These are phyloP conservation scores for Kwoniella botswanensis DNA, from an alignment of 768 basidiomycete species.

Conservation along the genomic window DNA sequence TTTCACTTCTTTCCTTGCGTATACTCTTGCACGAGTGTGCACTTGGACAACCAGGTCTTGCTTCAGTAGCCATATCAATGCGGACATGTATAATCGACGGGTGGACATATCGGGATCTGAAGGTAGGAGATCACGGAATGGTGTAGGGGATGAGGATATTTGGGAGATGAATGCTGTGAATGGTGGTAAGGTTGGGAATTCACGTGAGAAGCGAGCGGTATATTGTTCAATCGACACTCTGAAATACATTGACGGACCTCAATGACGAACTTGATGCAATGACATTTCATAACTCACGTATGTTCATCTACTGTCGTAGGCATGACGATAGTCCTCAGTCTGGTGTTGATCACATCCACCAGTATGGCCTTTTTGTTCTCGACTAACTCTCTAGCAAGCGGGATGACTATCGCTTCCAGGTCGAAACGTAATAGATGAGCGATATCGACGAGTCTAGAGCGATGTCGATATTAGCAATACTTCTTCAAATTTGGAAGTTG, in stretches of 20 bases:
- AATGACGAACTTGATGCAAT: too few species aligned
- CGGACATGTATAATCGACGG: conserved; percentile 74
- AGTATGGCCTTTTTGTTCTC: conserved; percentile 87
- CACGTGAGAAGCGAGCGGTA: conserved; percentile 19
- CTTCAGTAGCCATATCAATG: conserved; percentile 89
- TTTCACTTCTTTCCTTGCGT: conserved; percentile 79
- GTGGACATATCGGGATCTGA: conserved; percentile 28
- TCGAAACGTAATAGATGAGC: conserved; percentile 52
- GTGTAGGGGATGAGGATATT: conserved; percentile 69
- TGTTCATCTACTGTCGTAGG: conserved; percentile 60
- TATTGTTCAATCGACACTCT: conserved; percentile 63
- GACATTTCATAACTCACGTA: conserved; percentile 27
- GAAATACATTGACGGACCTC: not conserved
- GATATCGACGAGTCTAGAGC: conserved; percentile 52
- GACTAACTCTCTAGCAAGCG: conserved; percentile 89
- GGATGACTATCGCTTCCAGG: conserved; percentile 70
- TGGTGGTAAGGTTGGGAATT: conserved; percentile 36
- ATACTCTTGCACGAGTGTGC: conserved; percentile 81
- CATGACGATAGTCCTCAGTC: conserved; percentile 79
- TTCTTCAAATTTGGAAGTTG: too few species aligned
- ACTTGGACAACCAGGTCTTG: conserved; percentile 81
- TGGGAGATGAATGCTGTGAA: conserved; percentile 69
- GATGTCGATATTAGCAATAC: not conserved
- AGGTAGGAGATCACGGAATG: conserved; percentile 79
- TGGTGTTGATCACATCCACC: conserved; percentile 79